Conservation (phyloP, 2,329 filamentous ascomycete genomes). For the Eurotiales sp. region DNA sequence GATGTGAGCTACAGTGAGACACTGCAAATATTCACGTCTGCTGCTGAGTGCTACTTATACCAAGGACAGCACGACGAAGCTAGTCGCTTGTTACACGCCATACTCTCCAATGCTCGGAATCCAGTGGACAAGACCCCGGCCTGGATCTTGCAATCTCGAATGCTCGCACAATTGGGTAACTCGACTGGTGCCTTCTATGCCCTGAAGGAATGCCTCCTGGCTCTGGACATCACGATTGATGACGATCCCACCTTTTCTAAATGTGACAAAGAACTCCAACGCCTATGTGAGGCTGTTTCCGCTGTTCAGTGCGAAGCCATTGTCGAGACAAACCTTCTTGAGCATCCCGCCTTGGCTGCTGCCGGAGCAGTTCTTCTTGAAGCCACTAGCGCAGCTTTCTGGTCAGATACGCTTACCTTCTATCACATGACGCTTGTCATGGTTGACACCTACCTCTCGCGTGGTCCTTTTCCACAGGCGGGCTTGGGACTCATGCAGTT, state of each 20-base stretch:
- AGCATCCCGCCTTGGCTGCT: conserved; percentile 40
- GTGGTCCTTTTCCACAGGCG: conserved; percentile 55
- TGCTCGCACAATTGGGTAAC: no score
- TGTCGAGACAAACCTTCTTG: conserved; percentile 24
- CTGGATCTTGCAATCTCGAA: conserved; percentile 52
- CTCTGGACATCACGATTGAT: no score
- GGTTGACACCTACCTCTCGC: conserved; percentile 52
- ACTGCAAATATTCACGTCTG: conserved; percentile 69
- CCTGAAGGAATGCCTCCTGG: no score
- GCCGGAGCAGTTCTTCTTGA: conserved; percentile 56
- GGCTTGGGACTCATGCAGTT: conserved; percentile 58
- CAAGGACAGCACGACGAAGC: conserved; percentile 69
- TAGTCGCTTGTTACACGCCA: conserved; percentile 61
- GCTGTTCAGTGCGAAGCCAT: no score
- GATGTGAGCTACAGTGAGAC: conserved; percentile 87
- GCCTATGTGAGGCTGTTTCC: no score
- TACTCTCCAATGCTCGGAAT: conserved; percentile 67
- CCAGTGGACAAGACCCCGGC: conserved; percentile 77
- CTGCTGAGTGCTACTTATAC: conserved; percentile 78
- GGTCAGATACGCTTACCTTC: conserved; percentile 57
- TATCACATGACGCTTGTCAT: conserved; percentile 57
- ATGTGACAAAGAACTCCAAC: no score
- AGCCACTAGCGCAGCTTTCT: conserved; percentile 56
- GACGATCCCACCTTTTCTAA: no score
- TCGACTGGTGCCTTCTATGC: no score